Conservation (phyloP, 441 rosid species). For the Euphorbia celastroides region DNA sequence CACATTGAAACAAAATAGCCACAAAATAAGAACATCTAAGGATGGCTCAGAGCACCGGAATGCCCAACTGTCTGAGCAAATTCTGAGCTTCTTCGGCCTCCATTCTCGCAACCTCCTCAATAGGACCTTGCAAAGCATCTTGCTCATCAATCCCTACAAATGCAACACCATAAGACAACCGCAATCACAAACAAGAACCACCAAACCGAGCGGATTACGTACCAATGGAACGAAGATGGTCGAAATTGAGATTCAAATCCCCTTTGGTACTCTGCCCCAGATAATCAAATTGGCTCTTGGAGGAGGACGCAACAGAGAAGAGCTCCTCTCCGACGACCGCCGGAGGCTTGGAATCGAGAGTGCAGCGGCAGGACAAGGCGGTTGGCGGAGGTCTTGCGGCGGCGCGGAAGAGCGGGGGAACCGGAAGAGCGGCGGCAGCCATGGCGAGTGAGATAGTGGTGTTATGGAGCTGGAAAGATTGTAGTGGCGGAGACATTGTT, state of each 20-base stretch:
- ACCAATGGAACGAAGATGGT: conserved; percentile 61
- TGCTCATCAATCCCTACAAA: conserved; percentile 53
- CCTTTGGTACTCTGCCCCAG: conserved; percentile 96
- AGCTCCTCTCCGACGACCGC: conserved; percentile 39
- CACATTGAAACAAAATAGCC: background rate
- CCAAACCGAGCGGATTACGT: background rate
- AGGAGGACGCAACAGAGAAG: conserved; percentile 67
- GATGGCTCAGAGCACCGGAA: conserved; percentile 51
- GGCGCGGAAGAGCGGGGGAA: conserved; percentile 11
- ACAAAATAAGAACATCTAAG: background rate
- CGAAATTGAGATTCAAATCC: conserved; percentile 76
- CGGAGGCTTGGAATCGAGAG: conserved; percentile 24
- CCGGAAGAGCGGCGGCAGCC: conserved; percentile 22
- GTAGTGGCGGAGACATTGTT: background rate
- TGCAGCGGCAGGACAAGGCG: conserved; percentile 28
- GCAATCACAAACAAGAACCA: conserved; percentile 6
- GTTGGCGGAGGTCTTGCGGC: conserved; percentile 10
- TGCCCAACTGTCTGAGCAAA: conserved; percentile 67
- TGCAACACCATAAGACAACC: background rate
- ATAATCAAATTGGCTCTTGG: conserved; percentile 67
- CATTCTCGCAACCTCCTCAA: conserved; percentile 75
- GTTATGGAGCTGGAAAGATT: background rate
- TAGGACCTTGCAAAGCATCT: conserved; percentile 75
- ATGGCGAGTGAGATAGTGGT: conserved; percentile 11
- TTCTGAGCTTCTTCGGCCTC: conserved; percentile 72